Percentiles rank a stretch among this genome's conserved stretches.
phyloP scores from a whole-genome alignment of 2,329 filamentous ascomycete genomes.

The Diaporthe capsici region DNA sequence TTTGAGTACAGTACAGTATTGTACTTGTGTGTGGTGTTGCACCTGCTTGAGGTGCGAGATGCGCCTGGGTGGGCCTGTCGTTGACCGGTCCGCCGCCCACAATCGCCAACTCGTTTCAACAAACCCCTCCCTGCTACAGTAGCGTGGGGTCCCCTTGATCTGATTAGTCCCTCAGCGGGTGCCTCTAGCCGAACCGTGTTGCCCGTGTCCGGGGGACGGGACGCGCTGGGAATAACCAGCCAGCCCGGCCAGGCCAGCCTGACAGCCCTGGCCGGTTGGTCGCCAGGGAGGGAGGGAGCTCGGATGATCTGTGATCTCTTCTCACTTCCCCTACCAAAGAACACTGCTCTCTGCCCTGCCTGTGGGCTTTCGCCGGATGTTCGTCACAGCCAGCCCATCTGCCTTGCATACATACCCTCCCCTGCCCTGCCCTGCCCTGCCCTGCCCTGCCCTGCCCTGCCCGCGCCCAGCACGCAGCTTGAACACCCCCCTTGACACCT shows the following conservation, averaged over 20 bases:
- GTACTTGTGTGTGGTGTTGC: slow-evolving; percentile 33
- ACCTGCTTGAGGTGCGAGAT: slow-evolving; percentile 31
- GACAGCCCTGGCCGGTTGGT: slow-evolving; percentile 26
- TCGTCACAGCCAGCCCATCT: slow-evolving; percentile 21
- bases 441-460: slow-evolving; percentile 10
- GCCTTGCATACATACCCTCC: slow-evolving; percentile 18
- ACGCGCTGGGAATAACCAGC: slow-evolving; percentile 31
- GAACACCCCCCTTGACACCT: slow-evolving; percentile 24
- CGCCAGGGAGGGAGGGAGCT: slow-evolving; percentile 23
- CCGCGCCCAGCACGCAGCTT: slow-evolving; percentile 9
- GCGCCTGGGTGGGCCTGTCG: slow-evolving; percentile 37
- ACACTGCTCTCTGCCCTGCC: slow-evolving; percentile 13
- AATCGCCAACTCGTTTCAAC: slow-evolving; percentile 34
- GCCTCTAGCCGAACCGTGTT: slow-evolving; percentile 42
- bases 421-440: slow-evolving; percentile 12
- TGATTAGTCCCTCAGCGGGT: slow-evolving; percentile 39
- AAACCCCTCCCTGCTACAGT: slow-evolving; percentile 36
- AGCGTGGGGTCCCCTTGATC: slow-evolving; percentile 39
- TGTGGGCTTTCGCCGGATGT: slow-evolving; percentile 7
- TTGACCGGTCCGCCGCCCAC: slow-evolving; percentile 37
- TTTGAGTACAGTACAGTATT: slow-evolving; percentile 8
- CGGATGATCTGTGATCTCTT: slow-evolving; percentile 32
- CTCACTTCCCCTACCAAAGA: background rate
- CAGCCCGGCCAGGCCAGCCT: slow-evolving; percentile 17
- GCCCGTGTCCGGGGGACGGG: slow-evolving; percentile 39